A percentile compares a stretch with the other conserved stretches of the same genome.
These are phyloP conservation scores for Pestalotiopsis sp. DNA, from an alignment of 2,329 filamentous ascomycete genomes.

Conservation along the genomic window DNA sequence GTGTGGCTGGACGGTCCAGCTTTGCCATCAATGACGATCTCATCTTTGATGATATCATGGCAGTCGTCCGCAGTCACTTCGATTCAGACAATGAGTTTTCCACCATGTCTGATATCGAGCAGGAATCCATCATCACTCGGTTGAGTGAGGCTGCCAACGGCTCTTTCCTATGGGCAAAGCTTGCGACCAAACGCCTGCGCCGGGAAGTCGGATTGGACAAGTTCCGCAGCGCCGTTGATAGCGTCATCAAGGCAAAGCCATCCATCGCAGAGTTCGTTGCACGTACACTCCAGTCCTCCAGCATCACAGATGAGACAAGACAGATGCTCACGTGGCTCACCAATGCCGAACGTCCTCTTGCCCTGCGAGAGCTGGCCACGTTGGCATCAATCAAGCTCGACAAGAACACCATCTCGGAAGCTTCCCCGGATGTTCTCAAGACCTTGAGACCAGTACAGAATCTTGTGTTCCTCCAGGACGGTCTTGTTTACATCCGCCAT, in stretches of 20 bases:
- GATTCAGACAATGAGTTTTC: constrained; percentile 26
- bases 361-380: constrained; percentile 32
- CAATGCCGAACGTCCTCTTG: constrained; percentile 37
- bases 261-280: constrained; percentile 35
- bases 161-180: constrained; percentile 42
- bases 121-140: constrained; percentile 34
- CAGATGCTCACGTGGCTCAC: constrained; percentile 39
- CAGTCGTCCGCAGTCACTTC: constrained; percentile 33
- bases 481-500: constrained; percentile 38
- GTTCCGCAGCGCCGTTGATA: constrained; percentile 30
- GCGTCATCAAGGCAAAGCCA: constrained; percentile 26
- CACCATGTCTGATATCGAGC: constrained; percentile 31
- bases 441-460: constrained; percentile 33
- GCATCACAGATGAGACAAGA: constrained; percentile 33
- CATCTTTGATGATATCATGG: constrained; percentile 39
- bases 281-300: constrained; percentile 26
- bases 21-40: constrained; percentile 33
- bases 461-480: constrained; percentile 37
- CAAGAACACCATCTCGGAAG: constrained; percentile 31
- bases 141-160: constrained; percentile 36
- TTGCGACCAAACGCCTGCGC: constrained; percentile 31
- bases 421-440: constrained; percentile 25
- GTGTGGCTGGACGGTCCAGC: constrained; percentile 17
- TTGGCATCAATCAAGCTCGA: constrained; percentile 33
- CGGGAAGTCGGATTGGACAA: constrained; percentile 2